Percentiles rank a stretch among this genome's conserved stretches.
Evolutionary conservation across 495 filamentous ascomycete genomes (phyloP).

Genomic region (Penicillium malachiteum): DNA sequence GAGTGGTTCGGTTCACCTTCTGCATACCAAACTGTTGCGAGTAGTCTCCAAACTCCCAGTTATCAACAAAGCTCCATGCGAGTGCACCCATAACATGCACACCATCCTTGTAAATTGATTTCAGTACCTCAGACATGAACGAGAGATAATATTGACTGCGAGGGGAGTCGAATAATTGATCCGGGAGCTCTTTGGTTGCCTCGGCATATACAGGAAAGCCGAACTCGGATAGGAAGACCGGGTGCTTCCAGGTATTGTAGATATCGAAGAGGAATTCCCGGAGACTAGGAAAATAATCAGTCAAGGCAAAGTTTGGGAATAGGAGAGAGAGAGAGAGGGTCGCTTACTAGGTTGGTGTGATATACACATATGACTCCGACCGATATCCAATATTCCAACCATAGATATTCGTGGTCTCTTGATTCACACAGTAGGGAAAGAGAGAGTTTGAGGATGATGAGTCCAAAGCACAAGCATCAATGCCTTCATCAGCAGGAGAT

Average conservation of each 20-base stretch:
- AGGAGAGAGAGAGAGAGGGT: not conserved
- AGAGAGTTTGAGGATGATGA: constrained; percentile 23
- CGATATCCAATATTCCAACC: constrained; percentile 45
- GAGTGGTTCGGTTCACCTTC: constrained; percentile 39
- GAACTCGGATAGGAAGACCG: constrained; percentile 40
- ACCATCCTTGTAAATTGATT: constrained; percentile 44
- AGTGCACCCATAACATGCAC: constrained; percentile 45
- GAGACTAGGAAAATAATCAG: constrained; percentile 13
- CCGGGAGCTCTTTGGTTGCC: constrained; percentile 24
- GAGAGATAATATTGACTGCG: constrained; percentile 42
- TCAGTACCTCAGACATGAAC: constrained; percentile 45
- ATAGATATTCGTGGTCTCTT: constrained; percentile 32
- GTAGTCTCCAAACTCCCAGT: constrained; percentile 49
- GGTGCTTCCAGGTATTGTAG: constrained; percentile 42
- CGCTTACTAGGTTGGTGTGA: constrained; percentile 34
- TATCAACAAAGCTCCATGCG: constrained; percentile 46
- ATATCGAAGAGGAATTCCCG: constrained; percentile 42
- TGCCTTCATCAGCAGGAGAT: constrained; percentile 32
- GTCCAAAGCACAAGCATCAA: constrained; percentile 36
- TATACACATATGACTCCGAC: constrained; percentile 39
- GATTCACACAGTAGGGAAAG: constrained; percentile 41
- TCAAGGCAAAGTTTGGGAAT: not conserved
- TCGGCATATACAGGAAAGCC: constrained; percentile 40
- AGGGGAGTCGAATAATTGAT: constrained; percentile 40
- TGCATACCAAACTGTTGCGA: constrained; percentile 43